Evolutionary conservation across 805 yeast genomes (phyloP), one percentile per base, ranked within the genome.

Genomic region (Candida insectalens): DNA sequence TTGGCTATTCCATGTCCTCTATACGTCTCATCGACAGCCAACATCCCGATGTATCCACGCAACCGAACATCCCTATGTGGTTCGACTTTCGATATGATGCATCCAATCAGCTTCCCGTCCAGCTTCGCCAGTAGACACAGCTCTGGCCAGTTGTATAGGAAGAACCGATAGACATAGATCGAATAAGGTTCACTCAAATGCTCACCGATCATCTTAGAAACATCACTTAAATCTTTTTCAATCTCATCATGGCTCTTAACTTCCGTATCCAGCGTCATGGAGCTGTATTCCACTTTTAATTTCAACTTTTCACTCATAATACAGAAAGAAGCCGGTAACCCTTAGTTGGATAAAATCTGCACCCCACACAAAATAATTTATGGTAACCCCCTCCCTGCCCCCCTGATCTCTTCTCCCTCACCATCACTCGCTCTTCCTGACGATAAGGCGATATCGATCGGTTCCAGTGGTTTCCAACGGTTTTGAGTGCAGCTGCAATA

Each of bases 11-110:
- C 95, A 29, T 60, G 62, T 3, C 94, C 88, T 36, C 98, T 63
- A 51, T 67, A 77, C 12, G 58, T 51, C 25, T 75, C 74, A 33
- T 77, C 77, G 9, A 89, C 94, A 0, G 94, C 95, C 35, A 92
- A 60, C 98, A 92, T 92, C 2, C 96, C 98, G 19, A 92, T 88
- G 50, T 92, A 92, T 0, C 98, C 98, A 39, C 98, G 67, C 44
- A 66, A 51, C 39, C 95, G 65, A 8, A 73, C 77, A 16, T 69
- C 66, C 38, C 89, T 67, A 56, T 89, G 96, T 1, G 71, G 63
- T 42, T 83, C 94, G 9, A 77, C 72, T 47, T 87, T 84, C 34
- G 94, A 77, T 5, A 92, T 83, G 6, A 89, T 77, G 25, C 81
- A 83, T 3, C 96, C 98, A n/a, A 88, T 63, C 2, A 79, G 66